These are phyloP conservation scores for Podospora sp. DNA, from an alignment of 495 filamentous ascomycete species.

Conservation along the genomic window DNA sequence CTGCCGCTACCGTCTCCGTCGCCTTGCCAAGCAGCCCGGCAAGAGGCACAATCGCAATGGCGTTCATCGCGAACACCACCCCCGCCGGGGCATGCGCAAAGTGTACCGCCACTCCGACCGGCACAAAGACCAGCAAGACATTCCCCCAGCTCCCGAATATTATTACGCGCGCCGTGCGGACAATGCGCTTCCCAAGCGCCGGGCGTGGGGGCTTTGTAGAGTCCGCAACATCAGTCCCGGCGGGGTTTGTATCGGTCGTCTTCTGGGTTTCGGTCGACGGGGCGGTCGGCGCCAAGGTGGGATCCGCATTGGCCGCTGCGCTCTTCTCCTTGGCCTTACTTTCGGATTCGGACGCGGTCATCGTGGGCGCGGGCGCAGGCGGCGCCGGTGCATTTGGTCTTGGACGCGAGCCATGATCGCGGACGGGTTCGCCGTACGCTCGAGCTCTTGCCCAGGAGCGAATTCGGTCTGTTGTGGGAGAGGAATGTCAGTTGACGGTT, in stretches of 20 bases:
- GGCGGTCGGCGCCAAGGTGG: not conserved
- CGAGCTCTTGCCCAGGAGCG: conserved; percentile 1
- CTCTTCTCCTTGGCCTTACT: not conserved
- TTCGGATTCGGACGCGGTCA: not conserved
- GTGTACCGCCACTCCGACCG: not conserved
- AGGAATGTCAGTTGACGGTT: not conserved
- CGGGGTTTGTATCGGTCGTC: not conserved
- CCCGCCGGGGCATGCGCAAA: conserved; percentile 27
- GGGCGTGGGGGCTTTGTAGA: not conserved
- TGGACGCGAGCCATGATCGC: not conserved
- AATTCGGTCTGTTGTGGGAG: not conserved
- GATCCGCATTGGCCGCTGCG: not conserved
- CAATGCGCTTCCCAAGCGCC: not conserved
- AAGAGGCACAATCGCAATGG: conserved; percentile 79
- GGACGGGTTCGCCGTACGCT: not conserved
- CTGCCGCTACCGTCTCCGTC: conserved; percentile 77
- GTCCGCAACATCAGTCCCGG: not conserved
- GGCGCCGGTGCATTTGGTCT: not conserved
- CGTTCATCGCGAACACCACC: conserved; percentile 62
- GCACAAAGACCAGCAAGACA: conserved; percentile 5
- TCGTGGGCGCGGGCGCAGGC: not conserved
- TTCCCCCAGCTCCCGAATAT: not conserved
- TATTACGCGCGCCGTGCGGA: not conserved
- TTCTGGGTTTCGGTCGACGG: not conserved
- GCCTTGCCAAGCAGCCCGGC: conserved; percentile 78